phyloP scores from a whole-genome alignment of 139 green algal species.

The Monoraphidium neglectum region DNA sequence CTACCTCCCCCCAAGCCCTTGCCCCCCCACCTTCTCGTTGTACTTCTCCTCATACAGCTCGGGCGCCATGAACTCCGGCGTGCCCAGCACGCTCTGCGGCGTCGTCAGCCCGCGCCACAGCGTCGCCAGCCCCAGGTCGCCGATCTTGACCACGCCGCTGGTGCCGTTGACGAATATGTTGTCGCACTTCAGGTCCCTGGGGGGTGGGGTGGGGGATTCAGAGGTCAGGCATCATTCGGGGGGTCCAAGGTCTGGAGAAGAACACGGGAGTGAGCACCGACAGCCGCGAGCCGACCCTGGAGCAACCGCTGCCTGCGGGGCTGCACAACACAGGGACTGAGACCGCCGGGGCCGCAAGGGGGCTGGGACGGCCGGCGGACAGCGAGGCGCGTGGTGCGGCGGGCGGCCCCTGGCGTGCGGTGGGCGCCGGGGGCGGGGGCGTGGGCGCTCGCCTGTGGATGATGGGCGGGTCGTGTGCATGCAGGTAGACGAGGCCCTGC shows the following conservation, averaged over 20 bases:
- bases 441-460: constrained; percentile 43
- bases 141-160: constrained; percentile 97
- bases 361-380: too few relatives aligned
- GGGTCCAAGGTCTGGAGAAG: background rate
- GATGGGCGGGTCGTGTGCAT: constrained; percentile 77
- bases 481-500: constrained; percentile 94
- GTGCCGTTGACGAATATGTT: constrained; percentile 95
- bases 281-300: too few relatives aligned
- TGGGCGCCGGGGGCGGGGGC: too few relatives aligned
- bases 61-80: constrained; percentile 92
- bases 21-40: constrained; percentile 94
- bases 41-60: constrained; percentile 93
- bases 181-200: constrained; percentile 81
- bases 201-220: background rate
- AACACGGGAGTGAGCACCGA: background rate
- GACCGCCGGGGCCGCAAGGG: too few relatives aligned
- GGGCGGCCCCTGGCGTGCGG: background rate
- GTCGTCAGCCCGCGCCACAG: constrained; percentile 62
- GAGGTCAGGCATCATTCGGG: background rate
- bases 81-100: constrained; percentile 38
- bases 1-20: background rate
- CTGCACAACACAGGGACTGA: too few relatives aligned
- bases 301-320: too few relatives aligned
- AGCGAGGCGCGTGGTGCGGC: background rate
- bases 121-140: constrained; percentile 95